These are phyloP conservation scores for Ettlia oleoabundans DNA, from an alignment of 139 green algal species.

Conservation along the genomic window DNA sequence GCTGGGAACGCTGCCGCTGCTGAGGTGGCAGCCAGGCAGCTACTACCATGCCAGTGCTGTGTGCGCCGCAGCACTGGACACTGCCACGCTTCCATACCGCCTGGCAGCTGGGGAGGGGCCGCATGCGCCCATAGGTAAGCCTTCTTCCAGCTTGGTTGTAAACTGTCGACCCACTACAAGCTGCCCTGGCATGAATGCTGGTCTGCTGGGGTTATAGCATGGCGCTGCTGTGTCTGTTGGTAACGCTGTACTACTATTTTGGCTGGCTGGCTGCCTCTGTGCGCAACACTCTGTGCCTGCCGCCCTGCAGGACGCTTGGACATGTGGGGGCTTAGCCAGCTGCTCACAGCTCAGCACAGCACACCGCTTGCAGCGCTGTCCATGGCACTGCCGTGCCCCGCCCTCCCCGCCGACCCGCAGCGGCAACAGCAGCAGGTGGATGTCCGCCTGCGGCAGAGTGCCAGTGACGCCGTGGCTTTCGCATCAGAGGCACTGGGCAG, in stretches of 20 bases:
- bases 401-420: slow-evolving; percentile 30
- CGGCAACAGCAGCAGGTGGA: slow-evolving; percentile 20
- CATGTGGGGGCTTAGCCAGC: slow-evolving; percentile 50
- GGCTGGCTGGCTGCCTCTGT: not conserved
- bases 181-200: not conserved
- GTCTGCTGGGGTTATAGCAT: not conserved
- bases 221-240: not conserved
- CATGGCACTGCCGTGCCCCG: slow-evolving; percentile 54
- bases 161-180: not conserved
- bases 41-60: slow-evolving; percentile 44
- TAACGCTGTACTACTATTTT: not conserved
- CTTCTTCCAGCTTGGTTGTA: not conserved
- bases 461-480: not conserved
- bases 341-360: slow-evolving; percentile 39
- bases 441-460: not conserved
- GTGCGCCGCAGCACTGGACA: slow-evolving; percentile 62
- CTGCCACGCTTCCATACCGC: slow-evolving; percentile 53
- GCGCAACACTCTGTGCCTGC: not conserved
- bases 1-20: slow-evolving; percentile 4
- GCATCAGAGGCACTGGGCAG: not conserved
- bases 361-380: slow-evolving; percentile 46
- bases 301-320: slow-evolving; percentile 35
- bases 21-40: slow-evolving; percentile 38
- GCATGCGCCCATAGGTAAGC: not conserved
- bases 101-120: not conserved